Base-by-base conservation (phyloP, 257 asterid genomes). In the Solanum sejunctum region DNA sequence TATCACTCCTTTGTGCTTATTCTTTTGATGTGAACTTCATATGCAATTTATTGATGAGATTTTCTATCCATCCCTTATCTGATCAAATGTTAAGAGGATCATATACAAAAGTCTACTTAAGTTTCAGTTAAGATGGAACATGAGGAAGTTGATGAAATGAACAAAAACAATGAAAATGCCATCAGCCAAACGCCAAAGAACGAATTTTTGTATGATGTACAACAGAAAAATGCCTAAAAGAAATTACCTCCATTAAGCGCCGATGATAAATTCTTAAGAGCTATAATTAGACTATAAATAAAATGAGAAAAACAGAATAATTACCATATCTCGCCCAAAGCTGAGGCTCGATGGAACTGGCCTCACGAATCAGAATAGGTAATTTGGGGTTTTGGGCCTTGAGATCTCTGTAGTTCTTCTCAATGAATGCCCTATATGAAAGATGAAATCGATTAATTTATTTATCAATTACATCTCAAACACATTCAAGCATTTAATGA, bases 301-400 rank as follows among this genome's bases (percentile, higher is more conserved):
- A 60, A n/a, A n/a, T 4, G 32, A 39, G 10, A 58, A 41, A 41
- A 81, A 43, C 12, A 12, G 32, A 45, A 81, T 54, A 67, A 7
- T 71, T 91, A 95, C 99, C 99, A 83, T 87, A 94, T 95, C 99
- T 92, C 32, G 97, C 99, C 99, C 99, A 95, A 28, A 95, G 97
- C 90, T 94, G 99, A 84, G 99, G 99, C 86, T 94, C 97, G 83
- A 89, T 89, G 66, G 93, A 93, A 26, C 89, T 79, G 51, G 95
- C 96, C 89, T 95, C 97, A 60, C 98, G 99, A 90, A 95, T 93
- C 91, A 95, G 86, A 87, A 94, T 94, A 21, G 97, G 97, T 60
- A 95, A 93, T 86, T 87, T 95, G 75, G 99, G 98, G 84, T 95
- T 95, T 13, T 88, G 92, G 64, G 96, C 90, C 92, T 95, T 95